These are phyloP conservation scores for Ambispora gerdemannii DNA, from an alignment of 192 early-diverging fungal species.

Conservation along the genomic window DNA sequence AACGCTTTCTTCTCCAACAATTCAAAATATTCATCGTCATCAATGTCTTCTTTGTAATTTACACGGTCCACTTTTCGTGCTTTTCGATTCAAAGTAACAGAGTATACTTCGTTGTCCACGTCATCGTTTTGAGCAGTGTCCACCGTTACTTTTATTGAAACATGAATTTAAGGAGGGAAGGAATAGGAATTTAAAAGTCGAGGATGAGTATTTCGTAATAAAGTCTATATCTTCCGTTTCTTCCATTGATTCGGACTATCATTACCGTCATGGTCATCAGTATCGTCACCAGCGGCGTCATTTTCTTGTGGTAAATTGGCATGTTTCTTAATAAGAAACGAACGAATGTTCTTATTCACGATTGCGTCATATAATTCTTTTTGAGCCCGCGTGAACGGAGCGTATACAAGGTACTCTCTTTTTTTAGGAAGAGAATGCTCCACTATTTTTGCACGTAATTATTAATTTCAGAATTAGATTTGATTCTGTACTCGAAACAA, in stretches of 20 bases:
- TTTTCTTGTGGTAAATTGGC: background rate
- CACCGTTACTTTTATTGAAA: too few species aligned
- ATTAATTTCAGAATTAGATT: background rate
- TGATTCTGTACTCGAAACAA: background rate
- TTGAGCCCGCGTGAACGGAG: slow-evolving; percentile 68
- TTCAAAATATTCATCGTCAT: slow-evolving; percentile 47
- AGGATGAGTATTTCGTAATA: background rate
- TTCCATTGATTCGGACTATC: too few species aligned
- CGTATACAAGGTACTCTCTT: slow-evolving; percentile 81
- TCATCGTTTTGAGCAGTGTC: too few species aligned
- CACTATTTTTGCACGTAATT: slow-evolving; percentile 48
- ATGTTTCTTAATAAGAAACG: slow-evolving; percentile 57
- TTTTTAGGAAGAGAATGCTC: slow-evolving; percentile 87
- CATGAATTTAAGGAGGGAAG: background rate
- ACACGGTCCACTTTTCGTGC: slow-evolving; percentile 11
- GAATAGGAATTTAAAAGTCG: background rate
- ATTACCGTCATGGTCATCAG: slow-evolving; percentile 1
- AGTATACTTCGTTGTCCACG: too few species aligned
- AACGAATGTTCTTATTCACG: slow-evolving; percentile 55
- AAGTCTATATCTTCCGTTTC: background rate
- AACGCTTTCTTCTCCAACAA: slow-evolving; percentile 32
- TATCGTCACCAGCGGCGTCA: background rate
- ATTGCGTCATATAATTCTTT: slow-evolving; percentile 71
- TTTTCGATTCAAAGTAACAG: too few species aligned
- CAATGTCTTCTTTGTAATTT: slow-evolving; percentile 39